Percentiles rank a stretch among this genome's conserved stretches.
Evolutionary conservation across 495 filamentous ascomycete species (phyloP).

Genomic region (Podospora comata): DNA sequence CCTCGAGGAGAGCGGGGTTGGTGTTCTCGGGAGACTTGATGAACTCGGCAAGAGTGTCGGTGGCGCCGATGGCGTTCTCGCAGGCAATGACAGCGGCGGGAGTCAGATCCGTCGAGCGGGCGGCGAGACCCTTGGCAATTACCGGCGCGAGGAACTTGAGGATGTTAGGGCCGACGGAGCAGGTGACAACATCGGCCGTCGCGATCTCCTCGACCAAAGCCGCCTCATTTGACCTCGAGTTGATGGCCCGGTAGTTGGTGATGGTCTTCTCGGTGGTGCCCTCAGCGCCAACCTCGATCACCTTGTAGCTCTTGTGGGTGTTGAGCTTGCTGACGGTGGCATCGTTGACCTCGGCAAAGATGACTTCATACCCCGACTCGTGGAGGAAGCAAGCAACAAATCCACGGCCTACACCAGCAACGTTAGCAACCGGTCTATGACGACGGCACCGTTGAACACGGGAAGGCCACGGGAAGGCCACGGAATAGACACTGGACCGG

Average conservation of each 20-base stretch:
- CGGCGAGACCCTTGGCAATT: slow-evolving; percentile 85
- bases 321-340: slow-evolving; percentile 73
- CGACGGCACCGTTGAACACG: background rate
- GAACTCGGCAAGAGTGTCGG: slow-evolving; percentile 73
- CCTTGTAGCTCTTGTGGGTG: slow-evolving; percentile 69
- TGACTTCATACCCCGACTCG: slow-evolving; percentile 82
- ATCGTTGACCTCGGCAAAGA: slow-evolving; percentile 93
- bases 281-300: slow-evolving; percentile 87
- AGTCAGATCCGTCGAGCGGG: slow-evolving; percentile 59
- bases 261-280: slow-evolving; percentile 78
- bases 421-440: slow-evolving; percentile 13
- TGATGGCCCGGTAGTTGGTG: slow-evolving; percentile 93
- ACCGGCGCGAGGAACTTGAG: slow-evolving; percentile 92
- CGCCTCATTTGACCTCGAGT: slow-evolving; percentile 76
- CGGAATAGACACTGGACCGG: background rate
- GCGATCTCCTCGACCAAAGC: slow-evolving; percentile 82
- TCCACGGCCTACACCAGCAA: slow-evolving; percentile 42
- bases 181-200: slow-evolving; percentile 85
- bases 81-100: slow-evolving; percentile 93
- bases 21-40: slow-evolving; percentile 73
- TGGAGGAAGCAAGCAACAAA: slow-evolving; percentile 70
- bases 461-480: background rate
- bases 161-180: slow-evolving; percentile 92
- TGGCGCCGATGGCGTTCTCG: slow-evolving; percentile 94
- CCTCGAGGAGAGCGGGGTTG: slow-evolving; percentile 52